Evolutionary conservation across 1,284 basidiomycete genomes (phyloP), one percentile per base, ranked within the genome.

Genomic region (Microbotryum intermedium): DNA sequence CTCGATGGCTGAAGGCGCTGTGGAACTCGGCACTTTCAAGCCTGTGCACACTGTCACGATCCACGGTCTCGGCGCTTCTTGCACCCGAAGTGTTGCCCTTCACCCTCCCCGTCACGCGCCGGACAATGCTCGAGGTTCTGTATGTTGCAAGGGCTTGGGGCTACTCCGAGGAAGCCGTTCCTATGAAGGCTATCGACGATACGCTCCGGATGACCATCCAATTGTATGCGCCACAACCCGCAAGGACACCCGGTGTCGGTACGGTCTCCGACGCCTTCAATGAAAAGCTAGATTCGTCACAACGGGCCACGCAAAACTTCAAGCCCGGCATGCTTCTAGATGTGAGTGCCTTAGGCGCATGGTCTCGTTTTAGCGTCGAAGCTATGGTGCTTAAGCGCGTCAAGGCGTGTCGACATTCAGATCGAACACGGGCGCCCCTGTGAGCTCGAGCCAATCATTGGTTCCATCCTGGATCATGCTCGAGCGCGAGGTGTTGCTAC

Each of bases 1-100:
- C 75, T 23, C 74, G 79, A 26, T 80, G 79, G 77, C 69, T 74
- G 51, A 81, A 81, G 65, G 74, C 77, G 34, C 63, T 77, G 8
- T 78, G 77, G 77, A 77, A 71, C 57, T 75, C 65, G 4, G 57
- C 61, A 2, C 63, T 58, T 50, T 64, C 58, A 5, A 59, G 59
- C n/a, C 48, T 69, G 39, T 68, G 76, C 57, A 76, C 78, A 4
- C 71, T 80, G 0, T 72, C 77, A 0, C 74, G 78, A 8, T 69
- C 72, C 34, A 72, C 76, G 9, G 76, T 80, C 4, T 69, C 74
- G 3, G 72, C 72, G 10, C 68, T 79, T 4, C 65, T 76, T 9
- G 61, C 68, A 4, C 70, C 72, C 2, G 65, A 70, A 21, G 70
- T 71, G 18, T 60, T 76, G 2, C 71, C 73, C n/a, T 73, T 72